Evolutionary conservation across 306 rosid genomes (phyloP).

Genomic region (Lotus japonicus): DNA sequence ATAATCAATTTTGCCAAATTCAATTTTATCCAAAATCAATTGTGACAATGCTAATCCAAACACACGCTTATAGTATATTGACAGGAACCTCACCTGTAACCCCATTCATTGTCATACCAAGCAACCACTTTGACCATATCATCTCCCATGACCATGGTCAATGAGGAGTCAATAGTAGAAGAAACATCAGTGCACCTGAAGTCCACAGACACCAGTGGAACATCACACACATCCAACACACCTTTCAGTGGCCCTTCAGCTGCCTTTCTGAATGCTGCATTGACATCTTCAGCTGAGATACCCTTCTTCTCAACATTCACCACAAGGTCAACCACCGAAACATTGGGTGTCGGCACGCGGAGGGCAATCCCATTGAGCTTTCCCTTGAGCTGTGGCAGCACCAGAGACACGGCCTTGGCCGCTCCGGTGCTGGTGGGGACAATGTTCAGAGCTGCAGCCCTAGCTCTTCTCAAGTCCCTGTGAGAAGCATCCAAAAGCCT

Average conservation of each 20-base stretch:
- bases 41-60: no score
- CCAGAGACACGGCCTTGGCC: conserved; percentile 94
- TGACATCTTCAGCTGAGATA: conserved; percentile 82
- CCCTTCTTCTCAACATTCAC: conserved; percentile 88
- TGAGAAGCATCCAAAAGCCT: conserved; percentile 99
- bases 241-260: conserved; percentile 82
- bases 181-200: conserved; percentile 90
- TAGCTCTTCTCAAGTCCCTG: conserved; percentile 88
- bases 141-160: conserved; percentile 99
- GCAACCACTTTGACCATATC: conserved; percentile 99
- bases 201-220: conserved; percentile 92
- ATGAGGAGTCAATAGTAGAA: conserved; percentile 83
- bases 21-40: no score
- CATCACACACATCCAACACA: conserved; percentile 83
- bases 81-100: conserved; percentile 70
- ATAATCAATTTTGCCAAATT: no score
- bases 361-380: conserved; percentile 97
- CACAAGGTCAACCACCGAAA: conserved; percentile 91
- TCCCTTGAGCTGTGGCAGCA: conserved; percentile 89
- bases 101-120: conserved; percentile 99
- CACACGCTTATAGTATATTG: not conserved
- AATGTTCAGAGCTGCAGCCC: conserved; percentile 96
- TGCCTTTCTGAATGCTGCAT: conserved; percentile 90
- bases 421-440: conserved; percentile 99
- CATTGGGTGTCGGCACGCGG: conserved; percentile 96